These are phyloP conservation scores for Paramecium sexaurelia DNA, from an alignment of 73 alveolate genomes.

Conservation along the genomic window DNA sequence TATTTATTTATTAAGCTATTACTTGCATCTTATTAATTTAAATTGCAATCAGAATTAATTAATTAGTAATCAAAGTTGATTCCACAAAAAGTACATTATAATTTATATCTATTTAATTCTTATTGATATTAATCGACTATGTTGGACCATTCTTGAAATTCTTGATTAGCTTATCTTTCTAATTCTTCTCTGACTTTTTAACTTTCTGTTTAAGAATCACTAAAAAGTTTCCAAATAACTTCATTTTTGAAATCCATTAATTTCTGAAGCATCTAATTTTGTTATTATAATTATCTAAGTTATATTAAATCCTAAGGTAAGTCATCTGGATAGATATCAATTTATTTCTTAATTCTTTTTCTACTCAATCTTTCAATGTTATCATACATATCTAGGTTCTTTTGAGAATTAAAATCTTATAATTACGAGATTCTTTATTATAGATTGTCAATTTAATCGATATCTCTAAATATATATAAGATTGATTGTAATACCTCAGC, in stretches of 20 bases:
- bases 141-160: neutral
- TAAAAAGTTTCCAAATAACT: constrained; percentile 10
- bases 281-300: neutral
- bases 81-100: constrained; percentile 36
- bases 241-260: constrained; percentile 47
- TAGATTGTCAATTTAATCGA: neutral
- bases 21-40: neutral
- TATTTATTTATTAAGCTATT: neutral
- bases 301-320: constrained; percentile 15
- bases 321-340: constrained; percentile 25
- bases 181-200: neutral
- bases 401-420: neutral
- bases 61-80: constrained; percentile 12
- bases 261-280: neutral
- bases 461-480: neutral
- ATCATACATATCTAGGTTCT: neutral
- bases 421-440: neutral
- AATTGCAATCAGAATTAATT: constrained; percentile 10
- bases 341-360: neutral
- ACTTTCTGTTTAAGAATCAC: neutral
- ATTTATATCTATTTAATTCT: constrained; percentile 14
- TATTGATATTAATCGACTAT: neutral
- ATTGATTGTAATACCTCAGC: neutral
- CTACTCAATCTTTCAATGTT: neutral
- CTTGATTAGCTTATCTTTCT: constrained; percentile 28